Evolutionary conservation across 2,329 filamentous ascomycete genomes (phyloP), one percentile per base, ranked within the genome.

Genomic region (Monosporascus cannonballus): DNA sequence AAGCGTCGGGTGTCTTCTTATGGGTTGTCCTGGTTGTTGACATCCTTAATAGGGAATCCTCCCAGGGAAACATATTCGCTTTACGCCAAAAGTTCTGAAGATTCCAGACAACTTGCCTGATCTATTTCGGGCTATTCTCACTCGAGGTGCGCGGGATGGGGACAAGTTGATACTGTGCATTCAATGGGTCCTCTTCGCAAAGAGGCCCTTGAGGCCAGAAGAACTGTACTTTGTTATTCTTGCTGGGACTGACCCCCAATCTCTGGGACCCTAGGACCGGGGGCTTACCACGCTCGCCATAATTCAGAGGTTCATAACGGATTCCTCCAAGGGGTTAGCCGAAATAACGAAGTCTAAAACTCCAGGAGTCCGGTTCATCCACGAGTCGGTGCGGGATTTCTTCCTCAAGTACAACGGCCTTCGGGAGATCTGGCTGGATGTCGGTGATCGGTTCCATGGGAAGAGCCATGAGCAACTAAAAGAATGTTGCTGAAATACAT

Each of bases 151-250:
- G 0, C 37, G 67, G 0, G 69, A 79, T 4, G 64, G 65, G 46
- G 64, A 75, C 0, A 64, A 71, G 0, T 56, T 83, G 0, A 51
- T 71, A 0, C 56, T 79, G 0, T 81, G 73, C 34, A 54, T 85
- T 0, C 71, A 77, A 20, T 84, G 76, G 76, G 67, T 85, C 0
- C 65, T 85, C 0, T 83, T 73, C 25, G 70, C 81, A 0, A 66
- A 61, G 7, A 56, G 64, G 0, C 75, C 79, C 0, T 52, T 84
- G 0, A 66, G 46, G 0, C 73, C 66, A 0, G 56, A 69, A 1
- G 72, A 83, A 55, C 67, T 80, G 0, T 79, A 77, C 54, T 71
- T 68, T 63, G 72, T 73, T 48, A 53, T 77, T 11, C 51, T 67
- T 47, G 56, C 66, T 30, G 67, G 67, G 4, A 14, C 55, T 58